Percentiles rank a stretch among this genome's conserved stretches.
Conservation (phyloP, 1,139 yeast species). For the Suhomyces bribrorum region DNA sequence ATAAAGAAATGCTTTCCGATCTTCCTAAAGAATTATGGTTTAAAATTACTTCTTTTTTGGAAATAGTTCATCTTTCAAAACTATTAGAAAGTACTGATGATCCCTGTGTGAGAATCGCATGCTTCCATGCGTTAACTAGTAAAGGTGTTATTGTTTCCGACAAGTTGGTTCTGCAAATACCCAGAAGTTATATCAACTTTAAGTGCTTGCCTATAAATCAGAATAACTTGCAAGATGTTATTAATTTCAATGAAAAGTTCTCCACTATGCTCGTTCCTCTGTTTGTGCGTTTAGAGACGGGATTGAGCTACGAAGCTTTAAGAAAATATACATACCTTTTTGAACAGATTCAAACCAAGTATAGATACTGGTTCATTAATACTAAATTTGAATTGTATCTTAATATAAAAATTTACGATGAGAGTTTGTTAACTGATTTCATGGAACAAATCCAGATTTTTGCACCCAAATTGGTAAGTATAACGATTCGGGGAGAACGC, state of each 20-base stretch:
- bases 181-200: not conserved
- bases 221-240: not conserved
- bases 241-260: not conserved
- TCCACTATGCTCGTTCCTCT: not conserved
- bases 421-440: not conserved
- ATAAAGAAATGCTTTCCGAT: too few species aligned
- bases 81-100: not conserved
- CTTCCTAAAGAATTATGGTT: constrained; percentile 1
- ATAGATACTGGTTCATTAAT: not conserved
- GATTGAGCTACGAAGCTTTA: not conserved
- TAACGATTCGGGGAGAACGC: not conserved
- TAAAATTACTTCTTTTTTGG: not conserved
- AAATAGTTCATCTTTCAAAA: not conserved
- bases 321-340: too few species aligned
- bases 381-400: not conserved
- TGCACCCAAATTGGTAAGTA: not conserved
- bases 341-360: not conserved
- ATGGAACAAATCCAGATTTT: not conserved
- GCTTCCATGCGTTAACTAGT: not conserved
- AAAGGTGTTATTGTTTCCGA: not conserved
- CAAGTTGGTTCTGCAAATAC: not conserved
- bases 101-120: not conserved
- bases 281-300: not conserved
- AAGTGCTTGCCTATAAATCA: not conserved
- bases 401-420: not conserved